A percentile compares a stretch with the other conserved stretches of the same genome.
These are phyloP conservation scores for Flaveria trinervia DNA, from an alignment of 129 eudicot genomes.

Conservation along the genomic window DNA sequence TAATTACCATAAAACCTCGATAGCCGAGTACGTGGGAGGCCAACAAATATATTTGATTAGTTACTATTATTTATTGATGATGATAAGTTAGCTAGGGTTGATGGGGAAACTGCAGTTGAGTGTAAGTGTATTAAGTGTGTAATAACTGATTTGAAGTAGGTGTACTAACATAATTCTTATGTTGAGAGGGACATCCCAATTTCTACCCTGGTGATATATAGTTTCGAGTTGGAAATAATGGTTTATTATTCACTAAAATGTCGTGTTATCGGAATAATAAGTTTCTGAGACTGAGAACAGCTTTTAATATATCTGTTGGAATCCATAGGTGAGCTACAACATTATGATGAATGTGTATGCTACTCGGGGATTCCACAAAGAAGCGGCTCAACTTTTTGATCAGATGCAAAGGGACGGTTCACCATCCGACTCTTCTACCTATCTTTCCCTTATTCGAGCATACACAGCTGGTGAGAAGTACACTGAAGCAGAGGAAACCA, in stretches of 20 bases:
- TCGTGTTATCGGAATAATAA: not conserved
- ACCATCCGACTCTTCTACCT: conserved; percentile 66
- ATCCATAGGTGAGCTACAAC: conserved; percentile 75
- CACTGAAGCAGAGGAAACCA: conserved; percentile 62
- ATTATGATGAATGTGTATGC: conserved; percentile 71
- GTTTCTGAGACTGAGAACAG: not conserved
- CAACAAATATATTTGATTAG: not conserved
- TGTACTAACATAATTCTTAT: not conserved
- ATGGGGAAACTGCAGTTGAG: not conserved
- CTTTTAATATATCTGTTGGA: not conserved
- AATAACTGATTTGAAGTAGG: not conserved
- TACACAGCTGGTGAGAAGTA: conserved; percentile 47
- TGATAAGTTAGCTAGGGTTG: not conserved
- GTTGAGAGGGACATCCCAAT: not conserved
- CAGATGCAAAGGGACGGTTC: conserved; percentile 55
- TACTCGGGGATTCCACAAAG: conserved; percentile 49
- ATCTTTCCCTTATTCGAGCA: conserved; percentile 69
- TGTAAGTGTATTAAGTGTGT: not conserved
- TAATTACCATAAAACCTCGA: not conserved
- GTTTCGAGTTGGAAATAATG: not conserved
- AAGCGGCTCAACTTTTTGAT: conserved; percentile 59
- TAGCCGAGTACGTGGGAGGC: not conserved
- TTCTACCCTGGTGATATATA: too few relatives aligned
- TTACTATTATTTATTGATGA: too few relatives aligned
- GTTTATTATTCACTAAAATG: not conserved